phyloP scores from a whole-genome alignment of 495 filamentous ascomycete species.

The Trichoderma gamsii region DNA sequence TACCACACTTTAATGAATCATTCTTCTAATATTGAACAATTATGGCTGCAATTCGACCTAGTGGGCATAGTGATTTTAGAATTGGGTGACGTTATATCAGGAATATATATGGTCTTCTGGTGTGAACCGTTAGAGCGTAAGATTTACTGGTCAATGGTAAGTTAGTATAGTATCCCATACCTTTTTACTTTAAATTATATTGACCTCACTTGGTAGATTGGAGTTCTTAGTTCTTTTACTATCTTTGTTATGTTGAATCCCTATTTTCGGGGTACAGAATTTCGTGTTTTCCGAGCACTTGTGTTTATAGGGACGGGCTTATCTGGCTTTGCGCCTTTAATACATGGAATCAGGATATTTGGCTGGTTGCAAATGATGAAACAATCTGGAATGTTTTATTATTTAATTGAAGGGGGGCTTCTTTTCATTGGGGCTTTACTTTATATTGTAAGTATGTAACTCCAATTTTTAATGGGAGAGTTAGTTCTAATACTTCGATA shows the following conservation, averaged over 20 bases:
- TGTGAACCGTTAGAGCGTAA: constrained; percentile 33
- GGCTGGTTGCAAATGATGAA: constrained; percentile 35
- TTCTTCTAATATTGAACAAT: constrained; percentile 30
- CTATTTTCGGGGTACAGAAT: constrained; percentile 36
- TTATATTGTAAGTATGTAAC: constrained; percentile 36
- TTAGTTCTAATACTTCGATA: constrained; percentile 20
- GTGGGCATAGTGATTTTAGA: constrained; percentile 42
- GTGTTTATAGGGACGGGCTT: constrained; percentile 43
- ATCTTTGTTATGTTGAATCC: constrained; percentile 37
- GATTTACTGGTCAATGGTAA: constrained; percentile 44
- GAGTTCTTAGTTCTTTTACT: constrained; percentile 29
- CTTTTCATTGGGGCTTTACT: constrained; percentile 34
- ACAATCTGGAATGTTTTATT: constrained; percentile 42
- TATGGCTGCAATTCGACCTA: constrained; percentile 39
- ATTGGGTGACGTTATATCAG: constrained; percentile 38
- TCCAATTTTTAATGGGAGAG: constrained; percentile 15
- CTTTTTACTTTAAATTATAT: too few relatives aligned
- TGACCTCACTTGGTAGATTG: constrained; percentile 25
- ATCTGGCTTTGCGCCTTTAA: constrained; percentile 43
- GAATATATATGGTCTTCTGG: constrained; percentile 44
- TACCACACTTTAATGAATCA: constrained; percentile 47
- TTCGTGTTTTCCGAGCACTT: constrained; percentile 31
- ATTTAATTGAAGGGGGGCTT: constrained; percentile 32
- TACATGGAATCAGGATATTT: constrained; percentile 39
- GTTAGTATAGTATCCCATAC: too few relatives aligned